Percentiles rank a stretch among this genome's conserved stretches.
phyloP scores from a whole-genome alignment of 805 yeast genomes.

The Yarrowia yakushimensis region DNA sequence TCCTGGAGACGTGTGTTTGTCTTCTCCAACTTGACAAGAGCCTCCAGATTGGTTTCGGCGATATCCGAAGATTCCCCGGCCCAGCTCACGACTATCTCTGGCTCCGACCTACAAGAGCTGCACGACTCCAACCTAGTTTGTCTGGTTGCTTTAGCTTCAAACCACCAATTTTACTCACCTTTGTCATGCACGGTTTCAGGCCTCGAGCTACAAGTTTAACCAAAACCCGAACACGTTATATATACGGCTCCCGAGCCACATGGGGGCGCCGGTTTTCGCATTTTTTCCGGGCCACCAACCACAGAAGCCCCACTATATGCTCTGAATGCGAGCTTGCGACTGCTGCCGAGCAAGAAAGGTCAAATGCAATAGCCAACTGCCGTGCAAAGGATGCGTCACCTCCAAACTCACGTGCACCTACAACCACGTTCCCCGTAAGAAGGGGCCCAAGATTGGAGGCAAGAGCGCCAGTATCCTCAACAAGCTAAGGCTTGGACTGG shows the following conservation, averaged over 20 bases:
- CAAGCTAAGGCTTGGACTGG: conserved; percentile 6
- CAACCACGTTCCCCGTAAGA: conserved; percentile 20
- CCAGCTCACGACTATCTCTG: no score
- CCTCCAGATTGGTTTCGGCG: no score
- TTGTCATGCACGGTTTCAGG: conserved; percentile 6
- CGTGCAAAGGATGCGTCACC: conserved; percentile 14
- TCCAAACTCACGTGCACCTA: conserved; percentile 18
- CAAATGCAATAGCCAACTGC: conserved; percentile 22
- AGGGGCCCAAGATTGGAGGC: conserved; percentile 22
- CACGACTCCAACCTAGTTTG: neutral
- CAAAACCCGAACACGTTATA: neutral
- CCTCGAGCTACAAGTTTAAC: neutral
- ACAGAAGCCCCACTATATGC: neutral
- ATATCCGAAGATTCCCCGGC: no score
- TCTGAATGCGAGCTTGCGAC: conserved; percentile 23
- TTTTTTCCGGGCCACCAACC: neutral
- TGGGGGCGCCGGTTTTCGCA: neutral
- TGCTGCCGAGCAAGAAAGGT: conserved; percentile 23
- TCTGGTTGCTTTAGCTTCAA: neutral
- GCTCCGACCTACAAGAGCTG: no score
- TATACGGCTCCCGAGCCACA: neutral
- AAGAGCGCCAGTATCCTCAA: conserved; percentile 20
- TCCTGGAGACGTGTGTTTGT: no score
- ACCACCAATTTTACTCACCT: neutral
- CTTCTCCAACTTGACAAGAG: no score